A percentile compares a stretch with the other conserved stretches of the same genome.
phyloP scores from a whole-genome alignment of 164 flowering plant species.

The Liriodendron chinense region DNA sequence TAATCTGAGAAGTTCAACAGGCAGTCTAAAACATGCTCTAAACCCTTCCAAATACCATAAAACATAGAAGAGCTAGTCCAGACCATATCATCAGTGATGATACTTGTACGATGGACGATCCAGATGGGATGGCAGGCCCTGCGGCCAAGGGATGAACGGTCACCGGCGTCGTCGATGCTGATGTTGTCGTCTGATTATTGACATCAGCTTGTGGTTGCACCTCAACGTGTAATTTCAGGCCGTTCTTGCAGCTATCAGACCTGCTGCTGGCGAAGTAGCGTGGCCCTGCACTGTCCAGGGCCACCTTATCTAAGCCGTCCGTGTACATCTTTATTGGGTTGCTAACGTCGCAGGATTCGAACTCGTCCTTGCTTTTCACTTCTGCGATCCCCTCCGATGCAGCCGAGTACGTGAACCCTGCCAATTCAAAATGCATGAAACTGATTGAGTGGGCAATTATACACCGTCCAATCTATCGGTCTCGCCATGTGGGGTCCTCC shows the following conservation, averaged over 20 bases:
- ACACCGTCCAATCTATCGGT: too few relatives aligned
- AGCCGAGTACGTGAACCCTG: constrained; percentile 82
- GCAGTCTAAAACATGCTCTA: background rate
- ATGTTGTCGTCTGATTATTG: background rate
- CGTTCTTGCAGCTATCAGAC: constrained; percentile 59
- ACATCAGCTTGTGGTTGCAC: constrained; percentile 30
- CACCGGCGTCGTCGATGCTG: background rate
- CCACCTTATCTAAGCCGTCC: constrained; percentile 48
- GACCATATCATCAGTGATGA: background rate
- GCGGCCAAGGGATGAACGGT: constrained; percentile 21
- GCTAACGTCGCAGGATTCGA: constrained; percentile 52
- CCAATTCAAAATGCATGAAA: background rate
- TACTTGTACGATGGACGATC: background rate
- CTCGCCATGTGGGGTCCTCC: too few relatives aligned
- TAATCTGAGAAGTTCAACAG: too few relatives aligned
- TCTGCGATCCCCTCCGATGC: constrained; percentile 57
- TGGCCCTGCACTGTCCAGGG: constrained; percentile 52
- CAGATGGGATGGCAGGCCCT: constrained; percentile 32
- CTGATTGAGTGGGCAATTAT: too few relatives aligned
- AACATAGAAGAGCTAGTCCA: background rate
- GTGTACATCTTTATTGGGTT: constrained; percentile 75
- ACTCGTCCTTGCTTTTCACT: constrained; percentile 58
- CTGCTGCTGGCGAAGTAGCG: constrained; percentile 69
- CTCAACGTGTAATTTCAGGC: constrained; percentile 61
- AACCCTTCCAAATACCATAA: background rate